These are phyloP conservation scores for Euphorbia schlechtendalii DNA, from an alignment of 441 rosid genomes.

Conservation along the genomic window DNA sequence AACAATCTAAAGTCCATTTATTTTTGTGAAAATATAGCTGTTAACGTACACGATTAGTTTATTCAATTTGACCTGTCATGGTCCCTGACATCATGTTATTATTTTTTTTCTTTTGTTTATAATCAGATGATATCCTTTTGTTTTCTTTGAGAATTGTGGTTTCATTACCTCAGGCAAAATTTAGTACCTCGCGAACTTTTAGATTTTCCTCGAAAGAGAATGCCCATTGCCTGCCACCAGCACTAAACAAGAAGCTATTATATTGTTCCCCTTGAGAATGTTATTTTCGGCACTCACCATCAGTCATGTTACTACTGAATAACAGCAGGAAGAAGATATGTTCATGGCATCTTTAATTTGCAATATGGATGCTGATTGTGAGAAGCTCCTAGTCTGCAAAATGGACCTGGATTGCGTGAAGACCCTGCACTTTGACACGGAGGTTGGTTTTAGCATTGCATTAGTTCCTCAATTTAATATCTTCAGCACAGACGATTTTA, in stretches of 20 bases:
- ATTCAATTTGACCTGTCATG: neutral
- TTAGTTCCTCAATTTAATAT: neutral
- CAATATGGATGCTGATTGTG: constrained; percentile 66
- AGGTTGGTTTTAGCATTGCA: constrained; percentile 40
- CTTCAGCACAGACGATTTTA: neutral
- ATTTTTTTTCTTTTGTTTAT: neutral
- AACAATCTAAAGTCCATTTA: constrained; percentile 8
- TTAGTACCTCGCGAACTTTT: neutral
- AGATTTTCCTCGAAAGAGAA: constrained; percentile 7
- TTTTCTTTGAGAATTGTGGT: neutral
- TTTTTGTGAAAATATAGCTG: neutral
- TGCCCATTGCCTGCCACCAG: neutral
- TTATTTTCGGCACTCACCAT: neutral
- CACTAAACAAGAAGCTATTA: neutral
- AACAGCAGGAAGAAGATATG: constrained; percentile 71
- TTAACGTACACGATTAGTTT: neutral
- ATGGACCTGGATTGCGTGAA: constrained; percentile 83
- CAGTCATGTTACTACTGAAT: constrained; percentile 12
- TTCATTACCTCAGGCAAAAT: neutral
- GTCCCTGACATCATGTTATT: neutral
- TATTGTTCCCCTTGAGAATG: neutral
- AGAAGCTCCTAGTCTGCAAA: constrained; percentile 85
- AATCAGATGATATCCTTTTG: neutral
- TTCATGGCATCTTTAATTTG: constrained; percentile 91
- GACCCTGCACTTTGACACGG: constrained; percentile 82